Evolutionary conservation across 139 green algal genomes (phyloP), one percentile per base, ranked within the genome.

Genomic region (Chlorella sp.): DNA sequence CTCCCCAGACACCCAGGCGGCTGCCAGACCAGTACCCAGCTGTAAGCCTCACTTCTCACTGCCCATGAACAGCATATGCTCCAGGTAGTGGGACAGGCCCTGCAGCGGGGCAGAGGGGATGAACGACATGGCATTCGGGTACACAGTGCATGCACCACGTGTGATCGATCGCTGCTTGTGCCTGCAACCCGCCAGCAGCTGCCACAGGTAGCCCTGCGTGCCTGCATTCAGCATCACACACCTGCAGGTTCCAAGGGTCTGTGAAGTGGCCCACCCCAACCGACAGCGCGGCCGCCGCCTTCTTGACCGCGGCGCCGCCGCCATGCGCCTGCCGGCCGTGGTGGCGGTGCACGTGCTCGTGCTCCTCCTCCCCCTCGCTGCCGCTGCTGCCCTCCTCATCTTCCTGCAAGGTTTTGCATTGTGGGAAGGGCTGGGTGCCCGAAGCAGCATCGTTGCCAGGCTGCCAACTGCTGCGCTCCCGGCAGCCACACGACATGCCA

Each of bases 51-150:
- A 60, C 79, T 95, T 94, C 30, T 91, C 88, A 80, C 92, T 98
- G 80, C 98, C 97, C 97, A 99, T 99, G 93, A 99, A 99, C 60
- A 99, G 93, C 98, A 99, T 99, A 91, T 99, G 98, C 90, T 99
- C 98, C 84, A 99, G 85, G 85, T 98, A 98, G 89, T 98, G 97
- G 47, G 81, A 93, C 63, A 98, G 85, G 0, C 96, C 96, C 90
- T 97, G 90, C 32, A 51, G n/a, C n/a, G n/a, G n/a, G n/a, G n/a
- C n/a, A n/a, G n/a, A n/a, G n/a, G n/a, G n/a, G n/a, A n/a, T n/a
- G n/a, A n/a, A n/a, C n/a, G n/a, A n/a, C n/a, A n/a, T n/a, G n/a
- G n/a, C n/a, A n/a, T n/a, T n/a, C n/a, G n/a, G n/a, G n/a, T n/a
- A n/a, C n/a, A n/a, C n/a, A n/a, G n/a, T n/a, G n/a, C n/a, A n/a